These are phyloP conservation scores for Thelonectria olida DNA, from an alignment of 2,329 filamentous ascomycete species.

Conservation along the genomic window DNA sequence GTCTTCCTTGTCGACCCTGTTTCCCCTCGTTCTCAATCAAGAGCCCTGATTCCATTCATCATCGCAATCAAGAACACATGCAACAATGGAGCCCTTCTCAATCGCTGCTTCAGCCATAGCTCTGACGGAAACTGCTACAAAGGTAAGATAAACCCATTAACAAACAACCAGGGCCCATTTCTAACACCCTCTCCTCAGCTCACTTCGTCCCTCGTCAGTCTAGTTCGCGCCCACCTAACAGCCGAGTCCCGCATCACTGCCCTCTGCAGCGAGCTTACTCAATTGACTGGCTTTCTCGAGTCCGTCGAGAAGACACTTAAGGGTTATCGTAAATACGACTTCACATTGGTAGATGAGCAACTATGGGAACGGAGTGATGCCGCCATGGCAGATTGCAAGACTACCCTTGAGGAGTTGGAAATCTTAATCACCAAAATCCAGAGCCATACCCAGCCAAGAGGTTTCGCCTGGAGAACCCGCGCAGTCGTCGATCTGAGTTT, in stretches of 20 bases:
- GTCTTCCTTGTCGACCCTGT: neutral
- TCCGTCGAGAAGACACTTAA: conserved; percentile 32
- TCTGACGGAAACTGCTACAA: neutral
- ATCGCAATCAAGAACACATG: neutral
- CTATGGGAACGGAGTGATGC: conserved; percentile 37
- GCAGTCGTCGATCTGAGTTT: neutral
- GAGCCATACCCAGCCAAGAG: neutral
- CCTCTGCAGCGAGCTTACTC: conserved; percentile 31
- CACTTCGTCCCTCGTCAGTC: neutral
- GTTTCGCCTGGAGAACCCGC: neutral
- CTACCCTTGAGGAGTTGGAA: conserved; percentile 4
- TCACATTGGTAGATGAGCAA: conserved; percentile 30
- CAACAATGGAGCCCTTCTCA: conserved; percentile 5
- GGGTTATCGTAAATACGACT: conserved; percentile 29
- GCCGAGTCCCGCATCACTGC: conserved; percentile 27
- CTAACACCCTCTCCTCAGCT: neutral
- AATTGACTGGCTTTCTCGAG: conserved; percentile 31
- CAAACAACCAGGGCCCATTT: neutral
- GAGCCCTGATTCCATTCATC: neutral
- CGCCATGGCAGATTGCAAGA: conserved; percentile 15
- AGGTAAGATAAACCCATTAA: neutral
- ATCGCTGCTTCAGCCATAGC: conserved; percentile 5
- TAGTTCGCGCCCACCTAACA: conserved; percentile 21
- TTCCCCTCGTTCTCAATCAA: neutral
- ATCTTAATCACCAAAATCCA: neutral